A percentile compares a stretch with the other conserved stretches of the same genome.
Conservation (phyloP, 768 basidiomycete genomes). For the Tulasnella sp. region DNA sequence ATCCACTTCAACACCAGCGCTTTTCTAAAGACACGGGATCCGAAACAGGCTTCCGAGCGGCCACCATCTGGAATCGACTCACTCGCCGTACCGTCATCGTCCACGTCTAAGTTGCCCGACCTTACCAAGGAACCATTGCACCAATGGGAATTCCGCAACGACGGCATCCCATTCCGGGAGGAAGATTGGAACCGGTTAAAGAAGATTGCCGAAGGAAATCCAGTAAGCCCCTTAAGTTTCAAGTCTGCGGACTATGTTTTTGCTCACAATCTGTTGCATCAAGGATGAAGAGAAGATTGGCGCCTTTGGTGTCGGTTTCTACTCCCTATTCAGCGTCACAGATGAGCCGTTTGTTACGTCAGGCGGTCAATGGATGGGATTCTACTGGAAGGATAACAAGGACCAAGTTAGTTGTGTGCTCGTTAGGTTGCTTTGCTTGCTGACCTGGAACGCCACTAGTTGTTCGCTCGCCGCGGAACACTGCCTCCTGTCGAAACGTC, state of each 20-base stretch:
- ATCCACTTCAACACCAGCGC: constrained; percentile 67
- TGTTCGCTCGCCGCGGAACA: constrained; percentile 74
- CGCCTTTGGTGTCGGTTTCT: constrained; percentile 70
- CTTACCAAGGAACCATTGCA: constrained; percentile 56
- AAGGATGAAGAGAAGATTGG: constrained; percentile 93
- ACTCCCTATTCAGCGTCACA: constrained; percentile 34
- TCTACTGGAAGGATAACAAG: constrained; percentile 92
- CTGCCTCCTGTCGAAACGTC: constrained; percentile 34
- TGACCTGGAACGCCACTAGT: constrained; percentile 39
- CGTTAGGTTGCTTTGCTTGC: neutral
- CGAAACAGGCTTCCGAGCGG: constrained; percentile 38
- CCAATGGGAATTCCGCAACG: constrained; percentile 83
- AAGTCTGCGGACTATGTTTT: constrained; percentile 15
- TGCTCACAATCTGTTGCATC: constrained; percentile 23
- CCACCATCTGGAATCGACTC: constrained; percentile 65
- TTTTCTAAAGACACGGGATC: neutral
- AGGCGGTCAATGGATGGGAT: constrained; percentile 84
- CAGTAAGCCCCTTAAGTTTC: constrained; percentile 36
- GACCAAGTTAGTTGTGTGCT: constrained; percentile 50
- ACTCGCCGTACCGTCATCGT: constrained; percentile 41
- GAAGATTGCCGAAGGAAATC: constrained; percentile 56
- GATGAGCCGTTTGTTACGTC: constrained; percentile 41
- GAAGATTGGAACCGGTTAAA: constrained; percentile 87
- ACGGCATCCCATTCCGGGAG: constrained; percentile 74
- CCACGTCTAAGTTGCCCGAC: constrained; percentile 47